Base-by-base conservation (phyloP, 345 rosid genomes). In the Brassica carinata region DNA sequence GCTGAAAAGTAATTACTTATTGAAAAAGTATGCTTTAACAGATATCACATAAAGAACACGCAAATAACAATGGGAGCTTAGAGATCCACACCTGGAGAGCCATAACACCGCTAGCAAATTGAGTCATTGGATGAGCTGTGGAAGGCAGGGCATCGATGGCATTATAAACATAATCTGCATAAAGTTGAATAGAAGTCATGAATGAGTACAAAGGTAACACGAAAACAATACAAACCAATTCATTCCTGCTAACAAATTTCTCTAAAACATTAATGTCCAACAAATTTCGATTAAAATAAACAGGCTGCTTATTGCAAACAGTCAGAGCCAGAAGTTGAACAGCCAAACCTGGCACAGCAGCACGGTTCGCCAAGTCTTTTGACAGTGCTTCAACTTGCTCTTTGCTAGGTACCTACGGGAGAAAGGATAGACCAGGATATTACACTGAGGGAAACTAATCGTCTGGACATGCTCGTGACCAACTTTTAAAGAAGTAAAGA, bases 91-190 rank as follows among this genome's bases (percentile, higher is more conserved):
- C 99, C 98, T 96, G 99, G 45, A 96, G 98, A 40, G 97, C 97
- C 99, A 96, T 93, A 75, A 96, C 99, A 85, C 99, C 99, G 23
- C 92, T 83, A 45, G 91, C 83, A 86, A 96, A 93, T 79, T 96
- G 98, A 77, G 99, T 96, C 99, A 96, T 96, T 31, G 99, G 99
- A 85, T 96, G 99, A 70, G 99, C 94, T n/a, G 94, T 84, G 64
- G 82, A 83, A 73, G 98, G 98, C 67, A 96, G 87, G 67, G 97
- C 92, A 86, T 96, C 99, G 48, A 96, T 92, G 51, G 94, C 91
- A 87, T 93, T 92, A 71, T 77, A 96, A 71, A 90, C 97, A 68
- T 93, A 90, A 86, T 93, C 98, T 96, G 90, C 84, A 85, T 63
- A 57, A 62, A 53, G 40, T 69, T n/a, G 33, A 43, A 66, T 33